Evolutionary conservation across 352 stramenopile species (phyloP).

Genomic region (Globisporangium rhizosaccharum): DNA sequence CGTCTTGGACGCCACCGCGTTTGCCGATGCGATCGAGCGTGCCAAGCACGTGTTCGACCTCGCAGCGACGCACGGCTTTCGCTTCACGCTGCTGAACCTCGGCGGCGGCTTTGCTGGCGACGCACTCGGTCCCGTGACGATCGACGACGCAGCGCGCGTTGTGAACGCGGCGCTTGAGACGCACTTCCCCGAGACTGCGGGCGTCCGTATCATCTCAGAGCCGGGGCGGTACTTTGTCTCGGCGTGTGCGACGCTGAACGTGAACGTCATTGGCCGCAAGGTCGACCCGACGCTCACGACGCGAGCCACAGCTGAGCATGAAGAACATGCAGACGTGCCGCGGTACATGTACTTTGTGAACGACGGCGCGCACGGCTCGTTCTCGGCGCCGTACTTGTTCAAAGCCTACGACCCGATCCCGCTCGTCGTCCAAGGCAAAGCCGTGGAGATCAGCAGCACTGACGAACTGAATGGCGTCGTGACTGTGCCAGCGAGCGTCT

Average conservation of each 20-base stretch:
- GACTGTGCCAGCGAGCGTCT: conserved; percentile 31
- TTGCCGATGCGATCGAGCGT: conserved; percentile 70
- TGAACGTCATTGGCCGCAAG: conserved; percentile 67
- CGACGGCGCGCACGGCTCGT: conserved; percentile 40
- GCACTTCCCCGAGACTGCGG: conserved; percentile 33
- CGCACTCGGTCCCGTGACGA: conserved; percentile 34
- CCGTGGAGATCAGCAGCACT: background rate
- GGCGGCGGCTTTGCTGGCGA: conserved; percentile 81
- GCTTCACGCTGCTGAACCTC: conserved; percentile 80
- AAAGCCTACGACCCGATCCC: conserved; percentile 22
- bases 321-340: conserved; percentile 18
- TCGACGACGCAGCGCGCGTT: conserved; percentile 32
- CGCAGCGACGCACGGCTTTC: conserved; percentile 43
- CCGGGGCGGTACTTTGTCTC: conserved; percentile 86
- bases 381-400: conserved; percentile 36
- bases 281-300: conserved; percentile 24
- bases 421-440: conserved; percentile 9
- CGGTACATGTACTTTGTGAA: conserved; percentile 57
- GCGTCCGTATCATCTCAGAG: conserved; percentile 84
- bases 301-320: conserved; percentile 6
- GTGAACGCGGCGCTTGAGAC: conserved; percentile 38
- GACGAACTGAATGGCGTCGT: background rate
- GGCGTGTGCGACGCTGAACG: conserved; percentile 56
- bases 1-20: conserved; percentile 63
- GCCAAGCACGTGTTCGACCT: conserved; percentile 63